Base-by-base conservation (phyloP, 305 asterid species). In the Solanum hybrid region DNA sequence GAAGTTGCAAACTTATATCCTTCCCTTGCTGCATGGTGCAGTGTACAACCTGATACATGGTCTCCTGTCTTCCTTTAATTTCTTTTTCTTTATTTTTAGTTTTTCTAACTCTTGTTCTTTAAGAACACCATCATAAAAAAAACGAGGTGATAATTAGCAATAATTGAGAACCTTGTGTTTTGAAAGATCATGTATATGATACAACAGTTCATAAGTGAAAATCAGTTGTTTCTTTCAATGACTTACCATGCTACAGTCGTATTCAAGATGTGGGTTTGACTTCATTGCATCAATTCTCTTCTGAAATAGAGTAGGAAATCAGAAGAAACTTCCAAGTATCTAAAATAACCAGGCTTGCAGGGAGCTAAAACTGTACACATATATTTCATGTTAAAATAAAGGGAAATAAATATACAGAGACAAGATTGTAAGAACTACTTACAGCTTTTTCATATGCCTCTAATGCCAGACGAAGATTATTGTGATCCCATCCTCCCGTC, bases 231-330 rank as follows among this genome's bases (percentile, higher is more conserved):
- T 87, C 13, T 29, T 6, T 76, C 42, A 34, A 89, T n/a, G 86
- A 77, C 97, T 95, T 94, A 96, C 98, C 78, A 92, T 92, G 76
- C 98, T 98, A 91, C 93, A 92, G 89, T 97, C 94, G 92, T 90
- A 96, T 93, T 92, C 94, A 36, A 97, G 95, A 91, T 94, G 96
- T 77, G 98, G 98, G 81, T 92, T 93, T 87, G 94, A 92, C 61
- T 86, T 92, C 98, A 95, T 95, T 91, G 93, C 92, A 73, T 92
- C 95, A 91, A 95, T 98, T 90, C 94, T 94, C 92, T 95, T 96
- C 96, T 97, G 96, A 90, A 33, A 85, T 33, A n/a, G 34, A 69
- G 64, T 37, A 90, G 67, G 18, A 57, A 18, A 57, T 57, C 67
- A 57, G 67, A 51, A 51, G n/a, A 40, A 40, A 40, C 16, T 11